These are phyloP conservation scores for Fusarium albosuccineum DNA, from an alignment of 2,329 filamentous ascomycete genomes.

Conservation along the genomic window DNA sequence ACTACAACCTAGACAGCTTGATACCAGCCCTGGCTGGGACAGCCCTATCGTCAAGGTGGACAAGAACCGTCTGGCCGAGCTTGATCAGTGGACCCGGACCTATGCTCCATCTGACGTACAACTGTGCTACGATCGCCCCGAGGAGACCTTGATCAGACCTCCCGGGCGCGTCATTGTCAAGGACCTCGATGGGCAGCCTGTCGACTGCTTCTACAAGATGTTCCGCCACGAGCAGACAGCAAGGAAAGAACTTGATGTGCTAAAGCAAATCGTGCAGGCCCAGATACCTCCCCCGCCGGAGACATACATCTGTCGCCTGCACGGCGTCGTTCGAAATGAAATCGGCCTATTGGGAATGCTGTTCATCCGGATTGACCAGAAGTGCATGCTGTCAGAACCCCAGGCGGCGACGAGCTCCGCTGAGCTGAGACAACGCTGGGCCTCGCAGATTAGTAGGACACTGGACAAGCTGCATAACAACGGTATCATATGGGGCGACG, in stretches of 20 bases:
- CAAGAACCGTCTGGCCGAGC: neutral
- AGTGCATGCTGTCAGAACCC: neutral
- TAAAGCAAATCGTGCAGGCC: neutral
- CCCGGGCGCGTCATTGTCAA: neutral
- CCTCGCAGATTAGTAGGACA: neutral
- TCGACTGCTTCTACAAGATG: neutral
- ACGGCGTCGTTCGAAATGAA: neutral
- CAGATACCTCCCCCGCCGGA: neutral
- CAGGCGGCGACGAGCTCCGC: neutral
- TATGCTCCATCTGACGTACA: neutral
- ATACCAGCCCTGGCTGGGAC: neutral
- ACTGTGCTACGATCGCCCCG: neutral
- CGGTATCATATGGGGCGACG: neutral
- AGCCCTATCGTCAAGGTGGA: neutral
- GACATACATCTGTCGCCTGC: neutral
- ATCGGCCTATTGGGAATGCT: neutral
- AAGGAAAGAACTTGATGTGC: neutral
- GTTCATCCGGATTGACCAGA: neutral
- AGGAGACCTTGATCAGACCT: neutral
- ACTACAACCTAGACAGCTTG: rapidly evolving
- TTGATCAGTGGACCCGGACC: neutral
- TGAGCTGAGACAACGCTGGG: neutral
- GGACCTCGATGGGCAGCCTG: neutral
- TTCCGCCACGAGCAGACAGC: neutral
- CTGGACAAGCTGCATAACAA: too few species aligned